Percentiles rank a stretch among this genome's conserved stretches.
Evolutionary conservation across 495 filamentous ascomycete species (phyloP).

Genomic region (Penicillium malachiteum): DNA sequence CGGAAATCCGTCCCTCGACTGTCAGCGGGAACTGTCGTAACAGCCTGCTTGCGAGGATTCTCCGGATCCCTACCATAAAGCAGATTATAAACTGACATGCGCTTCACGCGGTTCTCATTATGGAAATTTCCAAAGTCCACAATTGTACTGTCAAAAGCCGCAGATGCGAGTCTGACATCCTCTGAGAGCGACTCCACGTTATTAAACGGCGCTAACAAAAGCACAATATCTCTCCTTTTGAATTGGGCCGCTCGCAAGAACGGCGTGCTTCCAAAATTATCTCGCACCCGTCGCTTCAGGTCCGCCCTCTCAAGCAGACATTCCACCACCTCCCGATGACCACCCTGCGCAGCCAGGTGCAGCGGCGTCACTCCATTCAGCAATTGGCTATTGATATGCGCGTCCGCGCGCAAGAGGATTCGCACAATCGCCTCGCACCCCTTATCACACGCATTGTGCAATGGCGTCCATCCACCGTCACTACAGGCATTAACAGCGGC

Average conservation of each 20-base stretch:
- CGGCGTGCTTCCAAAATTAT: constrained; percentile 62
- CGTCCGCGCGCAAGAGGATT: constrained; percentile 49
- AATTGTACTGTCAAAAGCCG: constrained; percentile 64
- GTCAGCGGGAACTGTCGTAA: constrained; percentile 54
- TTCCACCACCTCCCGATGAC: constrained; percentile 56
- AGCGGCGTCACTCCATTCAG: constrained; percentile 62
- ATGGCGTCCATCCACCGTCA: constrained; percentile 62
- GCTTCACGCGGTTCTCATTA: constrained; percentile 58
- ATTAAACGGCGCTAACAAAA: constrained; percentile 55
- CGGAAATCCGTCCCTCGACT: constrained; percentile 58
- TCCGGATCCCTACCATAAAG: constrained; percentile 60
- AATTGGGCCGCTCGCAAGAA: constrained; percentile 61
- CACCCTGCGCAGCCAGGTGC: constrained; percentile 61
- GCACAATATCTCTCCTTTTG: constrained; percentile 56
- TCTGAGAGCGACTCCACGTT: constrained; percentile 51
- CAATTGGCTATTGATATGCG: constrained; percentile 54
- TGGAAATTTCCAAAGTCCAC: constrained; percentile 69
- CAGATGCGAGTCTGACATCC: constrained; percentile 55
- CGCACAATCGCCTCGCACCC: constrained; percentile 50
- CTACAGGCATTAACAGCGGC: constrained; percentile 56
- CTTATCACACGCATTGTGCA: constrained; percentile 63
- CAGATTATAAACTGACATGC: constrained; percentile 56
- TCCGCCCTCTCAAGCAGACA: constrained; percentile 48
- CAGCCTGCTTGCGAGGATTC: constrained; percentile 48
- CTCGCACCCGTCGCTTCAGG: constrained; percentile 48